Base-by-base conservation (phyloP, 345 rosid genomes). In the Isatis tinctoria region DNA sequence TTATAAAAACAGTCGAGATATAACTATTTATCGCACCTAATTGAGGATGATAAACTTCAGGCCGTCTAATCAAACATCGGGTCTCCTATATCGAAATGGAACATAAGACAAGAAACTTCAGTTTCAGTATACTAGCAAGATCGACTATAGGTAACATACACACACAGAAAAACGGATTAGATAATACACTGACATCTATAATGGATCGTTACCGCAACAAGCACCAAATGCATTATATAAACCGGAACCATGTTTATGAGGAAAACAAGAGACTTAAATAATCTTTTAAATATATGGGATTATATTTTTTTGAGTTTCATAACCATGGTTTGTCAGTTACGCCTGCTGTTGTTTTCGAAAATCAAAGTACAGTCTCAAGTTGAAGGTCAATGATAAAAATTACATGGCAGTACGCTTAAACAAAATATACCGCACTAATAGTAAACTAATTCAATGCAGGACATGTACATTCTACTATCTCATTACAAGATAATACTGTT, bases 41-140 rank as follows among this genome's bases (percentile, higher is more conserved):
- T 26, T 45, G 60, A 70, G 80, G 65, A 69, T 54, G 79, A 63
- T 53, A 76, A 75, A 62, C 79, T 52, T 76, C 70, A 76, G 30
- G 70, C 65, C 74, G 43, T 62, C 74, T 69, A 69, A 76, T 69
- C 75, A 76, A 52, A 66, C 79, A 69, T 62, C 59, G 44, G 53
- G 59, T 69, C 79, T 69, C 74, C 74, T 68, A 75, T 61, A 51
- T 33, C 28, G 26, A 69, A 61, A 61, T 53, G 44, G 47, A 52
- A 69, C 74, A 75, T 43, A 74, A 62, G 58, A 69, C 68, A 62
- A 61, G 30, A 35, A 61, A 35, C 39, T 62, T 68, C 16, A 41
- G 12, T 4, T 24, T 54, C 39, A 59, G 78, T 68, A 54, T 36
- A 76, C 75, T 63, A 54, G 70, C 16, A 51, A 52, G 58, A 60